Conservation (phyloP, 1,139 yeast genomes). For the Candida tropicalis region DNA sequence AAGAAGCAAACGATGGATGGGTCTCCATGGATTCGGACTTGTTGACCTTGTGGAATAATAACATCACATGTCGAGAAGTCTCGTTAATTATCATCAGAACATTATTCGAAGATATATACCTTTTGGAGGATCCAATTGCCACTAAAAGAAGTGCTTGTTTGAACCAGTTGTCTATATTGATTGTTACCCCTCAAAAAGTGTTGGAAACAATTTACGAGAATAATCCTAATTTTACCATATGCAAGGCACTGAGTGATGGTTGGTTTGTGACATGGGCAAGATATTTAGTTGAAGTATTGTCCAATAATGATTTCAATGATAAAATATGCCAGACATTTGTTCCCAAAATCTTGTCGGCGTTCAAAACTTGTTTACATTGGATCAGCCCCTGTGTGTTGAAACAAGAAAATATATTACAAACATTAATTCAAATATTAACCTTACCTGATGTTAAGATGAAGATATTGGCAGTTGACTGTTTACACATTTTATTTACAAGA, state of each 20-base stretch:
- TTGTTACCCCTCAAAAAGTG: conserved; percentile 71
- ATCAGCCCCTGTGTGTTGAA: conserved; percentile 75
- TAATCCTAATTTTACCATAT: conserved; percentile 59
- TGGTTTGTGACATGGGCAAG: conserved; percentile 85
- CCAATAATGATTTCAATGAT: conserved; percentile 35
- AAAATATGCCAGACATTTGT: conserved; percentile 51
- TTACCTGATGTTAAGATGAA: conserved; percentile 67
- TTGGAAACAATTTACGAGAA: conserved; percentile 72
- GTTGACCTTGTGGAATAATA: conserved; percentile 71
- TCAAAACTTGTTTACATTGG: conserved; percentile 93
- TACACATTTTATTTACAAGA: conserved; percentile 86
- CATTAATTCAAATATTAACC: conserved; percentile 62
- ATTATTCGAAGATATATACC: conserved; percentile 89
- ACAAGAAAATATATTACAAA: conserved; percentile 64
- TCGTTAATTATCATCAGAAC: conserved; percentile 79
- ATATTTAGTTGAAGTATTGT: conserved; percentile 57
- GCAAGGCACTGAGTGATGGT: conserved; percentile 73
- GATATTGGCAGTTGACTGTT: conserved; percentile 85
- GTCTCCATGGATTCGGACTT: conserved; percentile 80
- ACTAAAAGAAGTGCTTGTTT: conserved; percentile 76
- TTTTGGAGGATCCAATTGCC: conserved; percentile 89
- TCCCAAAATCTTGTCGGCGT: conserved; percentile 73
- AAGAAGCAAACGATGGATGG: conserved; percentile 76
- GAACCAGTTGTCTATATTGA: conserved; percentile 80
- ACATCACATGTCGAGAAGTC: conserved; percentile 68